Percentiles rank a stretch among this genome's conserved stretches.
phyloP scores from a whole-genome alignment of 331 rosid genomes.

The Telfairia occidentalis region DNA sequence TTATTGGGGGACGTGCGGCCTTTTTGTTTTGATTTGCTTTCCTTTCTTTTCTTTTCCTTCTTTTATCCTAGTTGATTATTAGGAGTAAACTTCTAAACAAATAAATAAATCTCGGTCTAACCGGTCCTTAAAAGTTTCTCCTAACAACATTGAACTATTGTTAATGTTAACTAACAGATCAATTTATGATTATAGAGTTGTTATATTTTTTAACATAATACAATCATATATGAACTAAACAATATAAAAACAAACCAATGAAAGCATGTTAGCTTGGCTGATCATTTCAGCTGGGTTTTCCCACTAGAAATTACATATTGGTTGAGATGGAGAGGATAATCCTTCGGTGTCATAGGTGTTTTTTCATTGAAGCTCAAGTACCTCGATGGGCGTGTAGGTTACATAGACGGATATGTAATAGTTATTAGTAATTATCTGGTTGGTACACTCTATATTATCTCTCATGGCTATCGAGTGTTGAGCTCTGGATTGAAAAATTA shows the following conservation, averaged over 20 bases:
- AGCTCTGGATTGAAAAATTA: not conserved
- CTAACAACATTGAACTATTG: not conserved
- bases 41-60: not conserved
- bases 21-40: not conserved
- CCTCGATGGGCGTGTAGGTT: not conserved
- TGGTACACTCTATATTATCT: not conserved
- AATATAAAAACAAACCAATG: not conserved
- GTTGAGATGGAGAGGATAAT: not conserved
- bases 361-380: not conserved
- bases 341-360: not conserved
- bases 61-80: not conserved
- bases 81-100: not conserved
- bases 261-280: not conserved
- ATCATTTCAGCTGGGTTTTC: not conserved
- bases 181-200: not conserved
- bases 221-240: not conserved
- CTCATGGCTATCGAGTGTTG: not conserved
- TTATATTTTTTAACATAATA: not conserved
- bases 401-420: not conserved
- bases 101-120: not conserved
- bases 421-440: not conserved
- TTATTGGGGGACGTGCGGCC: not conserved
- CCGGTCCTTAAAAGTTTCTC: not conserved
- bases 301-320: not conserved
- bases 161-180: not conserved